Evolutionary conservation across 805 yeast species (phyloP).

Genomic region (Pichia deserticola): DNA sequence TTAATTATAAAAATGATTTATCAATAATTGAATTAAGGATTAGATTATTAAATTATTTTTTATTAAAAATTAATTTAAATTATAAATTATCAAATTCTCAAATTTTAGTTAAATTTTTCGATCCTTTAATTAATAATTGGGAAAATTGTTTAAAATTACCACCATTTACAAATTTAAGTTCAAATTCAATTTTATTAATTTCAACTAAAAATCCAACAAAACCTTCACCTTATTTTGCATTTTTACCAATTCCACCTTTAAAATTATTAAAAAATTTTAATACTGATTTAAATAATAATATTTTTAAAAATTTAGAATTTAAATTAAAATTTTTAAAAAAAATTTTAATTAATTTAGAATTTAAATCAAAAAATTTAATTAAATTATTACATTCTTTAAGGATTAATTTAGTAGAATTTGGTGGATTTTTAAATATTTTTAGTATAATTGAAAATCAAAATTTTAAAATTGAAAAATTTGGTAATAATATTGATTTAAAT

Average conservation of each 20-base stretch:
- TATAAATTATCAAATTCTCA: conserved; percentile 30
- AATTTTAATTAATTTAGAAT: conserved; percentile 27
- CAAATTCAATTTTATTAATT: conserved; percentile 40
- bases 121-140: conserved; percentile 46
- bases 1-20: conserved; percentile 25
- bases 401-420: conserved; percentile 39
- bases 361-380: conserved; percentile 30
- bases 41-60: conserved; percentile 37
- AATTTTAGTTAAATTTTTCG: conserved; percentile 40
- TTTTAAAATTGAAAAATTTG: conserved; percentile 39
- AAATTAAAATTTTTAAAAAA: conserved; percentile 14
- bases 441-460: conserved; percentile 37
- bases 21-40: conserved; percentile 40
- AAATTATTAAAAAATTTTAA: conserved; percentile 22
- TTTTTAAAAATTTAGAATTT: conserved; percentile 23
- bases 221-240: conserved; percentile 41
- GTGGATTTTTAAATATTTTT: conserved; percentile 50
- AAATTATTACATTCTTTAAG: conserved; percentile 35
- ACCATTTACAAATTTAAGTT: conserved; percentile 36
- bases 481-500: conserved; percentile 43
- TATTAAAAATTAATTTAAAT: conserved; percentile 32
- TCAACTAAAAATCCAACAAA: conserved; percentile 45
- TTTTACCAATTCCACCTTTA: conserved; percentile 37
- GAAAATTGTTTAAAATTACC: conserved; percentile 32
- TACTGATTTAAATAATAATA: conserved; percentile 18